Conservation (phyloP, 495 filamentous ascomycete genomes). For the Lophiotrema nucula region DNA sequence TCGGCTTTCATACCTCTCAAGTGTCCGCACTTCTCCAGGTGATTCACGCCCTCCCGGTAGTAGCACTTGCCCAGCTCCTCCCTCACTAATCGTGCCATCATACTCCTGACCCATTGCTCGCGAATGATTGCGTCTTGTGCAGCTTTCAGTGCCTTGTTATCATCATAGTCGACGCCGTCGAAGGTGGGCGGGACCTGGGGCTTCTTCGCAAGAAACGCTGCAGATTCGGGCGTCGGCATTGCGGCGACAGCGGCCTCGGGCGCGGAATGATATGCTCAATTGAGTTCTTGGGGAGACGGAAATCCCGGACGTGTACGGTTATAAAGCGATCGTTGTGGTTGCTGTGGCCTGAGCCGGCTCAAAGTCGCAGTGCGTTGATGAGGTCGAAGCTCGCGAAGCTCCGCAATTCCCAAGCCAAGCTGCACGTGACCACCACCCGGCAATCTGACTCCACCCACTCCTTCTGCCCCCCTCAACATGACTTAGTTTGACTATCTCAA, state of each 20-base stretch:
- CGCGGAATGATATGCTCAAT: too few species aligned
- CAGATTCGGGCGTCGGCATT: slow-evolving; percentile 92
- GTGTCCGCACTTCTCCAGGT: slow-evolving; percentile 91
- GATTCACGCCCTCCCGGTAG: slow-evolving; percentile 88
- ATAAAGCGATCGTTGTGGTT: too few species aligned
- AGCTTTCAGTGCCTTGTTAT: slow-evolving; percentile 83
- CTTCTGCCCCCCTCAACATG: neutral
- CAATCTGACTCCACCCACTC: slow-evolving; percentile 7
- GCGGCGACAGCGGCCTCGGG: slow-evolving; percentile 27
- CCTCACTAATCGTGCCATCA: slow-evolving; percentile 93
- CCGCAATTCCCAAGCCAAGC: too few species aligned
- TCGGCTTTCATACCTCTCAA: slow-evolving; percentile 81
- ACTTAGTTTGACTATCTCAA: slow-evolving; percentile 12
- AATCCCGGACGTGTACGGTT: too few species aligned
- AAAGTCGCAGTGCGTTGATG: too few species aligned
- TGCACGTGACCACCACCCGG: too few species aligned
- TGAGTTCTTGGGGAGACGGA: too few species aligned
- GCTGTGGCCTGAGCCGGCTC: too few species aligned
- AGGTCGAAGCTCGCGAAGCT: too few species aligned
- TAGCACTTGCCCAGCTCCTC: slow-evolving; percentile 98
- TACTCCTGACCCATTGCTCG: slow-evolving; percentile 95
- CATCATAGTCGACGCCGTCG: slow-evolving; percentile 94
- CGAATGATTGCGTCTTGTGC: slow-evolving; percentile 92
- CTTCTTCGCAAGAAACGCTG: slow-evolving; percentile 90
- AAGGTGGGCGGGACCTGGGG: slow-evolving; percentile 91